Base-by-base conservation (phyloP, 2,329 filamentous ascomycete species). In the Rhynchosporium graminicola region DNA sequence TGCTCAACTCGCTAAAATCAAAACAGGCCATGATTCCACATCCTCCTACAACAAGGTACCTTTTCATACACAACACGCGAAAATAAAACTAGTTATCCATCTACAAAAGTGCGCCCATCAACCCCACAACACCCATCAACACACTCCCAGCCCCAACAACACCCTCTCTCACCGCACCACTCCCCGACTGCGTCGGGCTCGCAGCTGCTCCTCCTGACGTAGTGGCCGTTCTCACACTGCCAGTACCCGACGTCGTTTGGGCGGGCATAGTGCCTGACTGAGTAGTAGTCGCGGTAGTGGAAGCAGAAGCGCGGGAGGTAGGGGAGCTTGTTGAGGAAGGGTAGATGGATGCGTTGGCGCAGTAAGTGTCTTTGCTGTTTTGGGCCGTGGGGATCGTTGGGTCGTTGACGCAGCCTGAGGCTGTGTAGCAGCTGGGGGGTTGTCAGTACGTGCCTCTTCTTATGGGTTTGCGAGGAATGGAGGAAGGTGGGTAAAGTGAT, bases 321-420 rank as follows among this genome's bases (percentile, higher is more conserved):
- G 68, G 55, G 7, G 26, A 57, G 8, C 64, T 38, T 9, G 68
- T 67, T 3, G 67, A 54, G 3, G 65, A 60, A 0, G 65, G 20
- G 61, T 72, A 72, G 33, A 66, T 40, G 2, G 61, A 62, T 2
- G 68, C 68, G 31, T 72, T 54, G 9, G 64, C 64, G 48, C 72
- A 74, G 63, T 71, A 72, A 7, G 69, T 67, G 15, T 59, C 56
- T 36, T 70, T 63, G 10, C 47, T 62, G 20, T 65, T 66, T 1
- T 63, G 61, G 40, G 63, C 60, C 3, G 56, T 51, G 8, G 60
- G 40, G 31, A 65, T 61, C 56, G 73, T 74, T 15, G 76, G 65
- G 69, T 81, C 78, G 67, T 77, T 74, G 58, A 85, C 84, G 77
- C 86, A 88, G 78, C 86, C 85, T 82, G 77, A 86, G 87, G 81